Conservation (phyloP, 768 basidiomycete genomes). For the Rhodosporidiobolus sp. region DNA sequence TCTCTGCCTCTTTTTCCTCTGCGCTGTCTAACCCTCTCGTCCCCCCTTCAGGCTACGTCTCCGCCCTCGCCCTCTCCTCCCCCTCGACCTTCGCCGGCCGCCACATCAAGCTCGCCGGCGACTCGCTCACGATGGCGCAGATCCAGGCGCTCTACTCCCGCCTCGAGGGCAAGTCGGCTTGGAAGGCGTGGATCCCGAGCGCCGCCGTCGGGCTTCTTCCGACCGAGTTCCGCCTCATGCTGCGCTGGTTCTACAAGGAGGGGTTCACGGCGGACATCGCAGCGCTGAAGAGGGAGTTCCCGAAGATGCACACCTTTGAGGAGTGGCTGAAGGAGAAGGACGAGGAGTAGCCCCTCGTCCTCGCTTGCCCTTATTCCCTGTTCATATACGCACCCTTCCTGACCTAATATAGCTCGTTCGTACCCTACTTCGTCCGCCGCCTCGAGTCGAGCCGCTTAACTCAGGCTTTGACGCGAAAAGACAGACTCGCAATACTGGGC, state of each 20-base stretch:
- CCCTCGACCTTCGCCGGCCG: conserved; percentile 30
- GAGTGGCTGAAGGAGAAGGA: conserved; percentile 30
- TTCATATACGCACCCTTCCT: too few species aligned
- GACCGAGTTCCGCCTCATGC: conserved; percentile 9
- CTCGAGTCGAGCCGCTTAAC: too few species aligned
- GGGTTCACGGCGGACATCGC: conserved; percentile 35
- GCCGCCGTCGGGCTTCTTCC: not conserved
- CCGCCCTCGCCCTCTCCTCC: conserved; percentile 40
- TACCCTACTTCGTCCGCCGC: too few species aligned
- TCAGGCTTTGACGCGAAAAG: too few species aligned
- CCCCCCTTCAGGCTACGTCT: conserved; percentile 22
- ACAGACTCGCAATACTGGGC: too few species aligned
- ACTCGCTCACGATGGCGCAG: conserved; percentile 34
- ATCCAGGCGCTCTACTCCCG: conserved; percentile 16
- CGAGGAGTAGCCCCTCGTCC: too few species aligned
- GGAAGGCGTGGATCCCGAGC: conserved; percentile 17
- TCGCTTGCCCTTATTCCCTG: too few species aligned
- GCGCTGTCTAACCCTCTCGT: not conserved
- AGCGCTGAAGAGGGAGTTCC: conserved; percentile 34
- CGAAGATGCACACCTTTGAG: conserved; percentile 36
- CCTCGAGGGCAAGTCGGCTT: conserved; percentile 28
- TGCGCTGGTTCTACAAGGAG: conserved; percentile 28
- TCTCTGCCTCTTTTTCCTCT: not conserved
- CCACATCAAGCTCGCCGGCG: conserved; percentile 35
- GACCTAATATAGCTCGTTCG: too few species aligned